Percentiles rank a stretch among this genome's conserved stretches.
Conservation (phyloP, 2,329 filamentous ascomycete species). For the Stachybotrys chartarum region DNA sequence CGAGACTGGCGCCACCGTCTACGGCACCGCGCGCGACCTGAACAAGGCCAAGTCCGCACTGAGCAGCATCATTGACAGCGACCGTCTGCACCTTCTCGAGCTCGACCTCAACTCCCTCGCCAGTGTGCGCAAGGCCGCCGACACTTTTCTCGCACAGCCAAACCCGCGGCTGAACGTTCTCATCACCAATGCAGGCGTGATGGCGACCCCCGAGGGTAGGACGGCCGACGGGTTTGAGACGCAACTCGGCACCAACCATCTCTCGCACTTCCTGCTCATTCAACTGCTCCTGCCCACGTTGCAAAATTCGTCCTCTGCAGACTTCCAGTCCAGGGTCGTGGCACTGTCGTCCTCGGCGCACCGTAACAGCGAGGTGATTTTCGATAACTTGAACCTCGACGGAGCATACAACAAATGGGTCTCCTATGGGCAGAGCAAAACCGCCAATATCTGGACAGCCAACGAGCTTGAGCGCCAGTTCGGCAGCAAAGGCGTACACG, state of each 20-base stretch:
- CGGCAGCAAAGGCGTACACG: constrained; percentile 31
- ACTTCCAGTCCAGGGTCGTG: constrained; percentile 39
- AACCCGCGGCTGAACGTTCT: constrained; percentile 11
- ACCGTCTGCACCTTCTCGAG: constrained; percentile 7
- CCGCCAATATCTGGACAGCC: constrained; percentile 40
- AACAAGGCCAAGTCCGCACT: constrained; percentile 8
- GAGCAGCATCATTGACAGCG: constrained; percentile 1
- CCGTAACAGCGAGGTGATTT: constrained; percentile 20
- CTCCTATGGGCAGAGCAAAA: constrained; percentile 40
- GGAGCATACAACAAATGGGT: constrained; percentile 21
- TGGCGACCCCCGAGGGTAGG: constrained; percentile 6
- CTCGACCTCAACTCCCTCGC: constrained; percentile 15
- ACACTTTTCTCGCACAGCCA: constrained; percentile 8
- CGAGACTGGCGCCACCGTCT: constrained; percentile 21
- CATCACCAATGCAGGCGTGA: constrained; percentile 12
- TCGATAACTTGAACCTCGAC: constrained; percentile 26
- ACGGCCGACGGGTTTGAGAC: constrained; percentile 16
- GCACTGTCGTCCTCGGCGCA: constrained; percentile 36
- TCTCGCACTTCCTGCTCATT: constrained; percentile 47
- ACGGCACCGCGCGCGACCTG: constrained; percentile 8
- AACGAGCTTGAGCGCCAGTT: constrained; percentile 41
- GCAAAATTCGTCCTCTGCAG: constrained; percentile 25
- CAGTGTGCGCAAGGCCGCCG: constrained; percentile 12
- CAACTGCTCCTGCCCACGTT: constrained; percentile 37
- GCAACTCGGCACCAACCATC: constrained; percentile 46